phyloP scores from a whole-genome alignment of 2,329 filamentous ascomycete genomes.

The Paraphaeosphaeria sporulosa region DNA sequence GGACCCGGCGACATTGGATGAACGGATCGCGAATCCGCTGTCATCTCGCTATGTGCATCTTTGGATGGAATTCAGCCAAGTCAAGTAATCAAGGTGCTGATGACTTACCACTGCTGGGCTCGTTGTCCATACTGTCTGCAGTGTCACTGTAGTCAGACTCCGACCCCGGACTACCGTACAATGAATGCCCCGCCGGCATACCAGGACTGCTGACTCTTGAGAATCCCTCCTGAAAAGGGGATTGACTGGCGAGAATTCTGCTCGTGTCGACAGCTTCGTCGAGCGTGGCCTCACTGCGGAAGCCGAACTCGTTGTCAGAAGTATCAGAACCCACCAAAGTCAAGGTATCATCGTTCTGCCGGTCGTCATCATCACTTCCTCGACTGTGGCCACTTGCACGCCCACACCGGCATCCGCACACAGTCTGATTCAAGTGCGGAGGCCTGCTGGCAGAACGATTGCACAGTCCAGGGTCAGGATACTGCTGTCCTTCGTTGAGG shows the following conservation, averaged over 20 bases:
- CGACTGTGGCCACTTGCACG: slow-evolving; percentile 15
- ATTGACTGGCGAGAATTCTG: neutral
- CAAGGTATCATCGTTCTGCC: slow-evolving; percentile 20
- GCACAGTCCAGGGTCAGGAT: slow-evolving; percentile 16
- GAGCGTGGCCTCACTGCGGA: neutral
- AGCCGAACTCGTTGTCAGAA: neutral
- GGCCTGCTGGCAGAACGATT: slow-evolving; percentile 18
- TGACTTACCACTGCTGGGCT: slow-evolving; percentile 19
- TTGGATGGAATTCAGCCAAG: neutral
- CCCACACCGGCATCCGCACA: slow-evolving; percentile 27
- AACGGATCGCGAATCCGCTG: slow-evolving; percentile 20
- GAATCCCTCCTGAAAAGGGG: slow-evolving; percentile 2
- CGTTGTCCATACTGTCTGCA: slow-evolving; percentile 21
- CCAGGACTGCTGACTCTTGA: slow-evolving; percentile 1
- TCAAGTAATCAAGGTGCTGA: neutral
- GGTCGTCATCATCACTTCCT: slow-evolving; percentile 17
- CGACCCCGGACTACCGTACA: neutral
- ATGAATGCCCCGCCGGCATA: neutral
- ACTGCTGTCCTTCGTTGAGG: slow-evolving; percentile 15
- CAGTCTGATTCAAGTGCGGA: slow-evolving; percentile 25
- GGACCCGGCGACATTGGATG: slow-evolving; percentile 32
- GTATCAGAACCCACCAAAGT: slow-evolving; percentile 21
- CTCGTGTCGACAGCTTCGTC: neutral
- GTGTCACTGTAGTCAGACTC: slow-evolving; percentile 15
- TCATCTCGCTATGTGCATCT: slow-evolving; percentile 19